Evolutionary conservation across 192 early-diverging fungal species (phyloP), one percentile per base, ranked within the genome.

Genomic region (Pilaira anomala): DNA sequence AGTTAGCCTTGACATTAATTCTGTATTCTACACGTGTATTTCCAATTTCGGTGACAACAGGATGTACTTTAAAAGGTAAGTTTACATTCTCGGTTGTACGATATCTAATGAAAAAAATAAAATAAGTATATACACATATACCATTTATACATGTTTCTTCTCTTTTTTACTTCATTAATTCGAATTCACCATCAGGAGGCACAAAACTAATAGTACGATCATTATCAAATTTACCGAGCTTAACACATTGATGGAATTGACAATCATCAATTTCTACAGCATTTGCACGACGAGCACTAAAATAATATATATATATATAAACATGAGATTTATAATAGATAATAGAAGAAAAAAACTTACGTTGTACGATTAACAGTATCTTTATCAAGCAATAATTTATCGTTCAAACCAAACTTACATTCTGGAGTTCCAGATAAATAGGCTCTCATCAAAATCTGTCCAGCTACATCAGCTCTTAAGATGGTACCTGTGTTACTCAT

Each of bases 201-300:
- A 98, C 92, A 76, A 98, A 98, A 69, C 87, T 96, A 74, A 98
- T 98, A 3, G 91, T 93, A 22, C 95, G 80, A 69, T 95, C 91
- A 21, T 83, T 84, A 59, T 98, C 95, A 70, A 97, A 98, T 61
- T 87, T 87, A 33, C 90, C 92, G 29, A 98, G 76, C 63, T 91
- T 87, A 44, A 98, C 97, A 77, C 97, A 98, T 78, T 98, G 97
- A 73, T 98, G 97, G 83, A 98, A 98, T 69, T 98, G 93, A 64
- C 87, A 91, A 67, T 98, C 97, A 50, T 96, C 97, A 39, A 98
- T 90, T 68, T 96, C 95, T 22, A 98, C 95, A 14, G 84, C 78
- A 39, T 86, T 82, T 29, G 82, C 70, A 12, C 76, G 55, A 22
- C 72, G 69, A 12, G 55, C 55, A 19, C 55, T 57, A 6, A 14